phyloP scores from a whole-genome alignment of 495 filamentous ascomycete genomes.

The Aspergillus indologenus region DNA sequence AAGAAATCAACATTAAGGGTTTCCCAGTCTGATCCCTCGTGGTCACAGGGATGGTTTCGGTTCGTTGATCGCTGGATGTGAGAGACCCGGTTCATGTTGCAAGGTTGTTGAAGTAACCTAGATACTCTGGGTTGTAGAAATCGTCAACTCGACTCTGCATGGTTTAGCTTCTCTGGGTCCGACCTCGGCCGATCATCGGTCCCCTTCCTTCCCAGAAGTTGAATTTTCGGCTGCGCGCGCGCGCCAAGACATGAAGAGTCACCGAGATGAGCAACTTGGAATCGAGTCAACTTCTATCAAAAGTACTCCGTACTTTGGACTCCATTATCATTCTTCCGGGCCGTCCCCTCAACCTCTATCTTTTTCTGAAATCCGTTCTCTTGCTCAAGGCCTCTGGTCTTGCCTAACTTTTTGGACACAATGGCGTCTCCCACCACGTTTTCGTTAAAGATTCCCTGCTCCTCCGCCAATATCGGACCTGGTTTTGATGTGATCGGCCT shows the following conservation, averaged over 20 bases:
- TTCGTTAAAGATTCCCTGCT: slow-evolving; percentile 71
- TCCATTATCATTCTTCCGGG: not conserved
- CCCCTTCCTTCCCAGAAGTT: not conserved
- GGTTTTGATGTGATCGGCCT: slow-evolving; percentile 98
- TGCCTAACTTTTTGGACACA: slow-evolving; percentile 5
- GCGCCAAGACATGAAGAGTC: not conserved
- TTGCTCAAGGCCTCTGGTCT: no score
- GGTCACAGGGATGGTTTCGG: not conserved
- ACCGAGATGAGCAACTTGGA: not conserved
- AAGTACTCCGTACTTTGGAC: not conserved
- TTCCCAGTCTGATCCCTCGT: not conserved
- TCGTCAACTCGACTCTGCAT: no score
- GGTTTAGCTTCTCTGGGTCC: not conserved
- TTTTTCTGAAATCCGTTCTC: not conserved
- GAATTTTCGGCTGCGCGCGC: not conserved
- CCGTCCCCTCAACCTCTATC: not conserved
- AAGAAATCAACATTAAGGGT: no score
- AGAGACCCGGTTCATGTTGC: no score
- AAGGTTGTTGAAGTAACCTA: no score
- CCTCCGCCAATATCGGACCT: slow-evolving; percentile 92
- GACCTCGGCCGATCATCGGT: not conserved
- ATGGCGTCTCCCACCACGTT: slow-evolving; percentile 47
- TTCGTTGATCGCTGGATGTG: not conserved
- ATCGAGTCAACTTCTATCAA: slow-evolving; percentile 10
- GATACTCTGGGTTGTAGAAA: no score